A percentile compares a stretch with the other conserved stretches of the same genome.
phyloP scores from a whole-genome alignment of 768 basidiomycete species.

The Termitomyces sp. region DNA sequence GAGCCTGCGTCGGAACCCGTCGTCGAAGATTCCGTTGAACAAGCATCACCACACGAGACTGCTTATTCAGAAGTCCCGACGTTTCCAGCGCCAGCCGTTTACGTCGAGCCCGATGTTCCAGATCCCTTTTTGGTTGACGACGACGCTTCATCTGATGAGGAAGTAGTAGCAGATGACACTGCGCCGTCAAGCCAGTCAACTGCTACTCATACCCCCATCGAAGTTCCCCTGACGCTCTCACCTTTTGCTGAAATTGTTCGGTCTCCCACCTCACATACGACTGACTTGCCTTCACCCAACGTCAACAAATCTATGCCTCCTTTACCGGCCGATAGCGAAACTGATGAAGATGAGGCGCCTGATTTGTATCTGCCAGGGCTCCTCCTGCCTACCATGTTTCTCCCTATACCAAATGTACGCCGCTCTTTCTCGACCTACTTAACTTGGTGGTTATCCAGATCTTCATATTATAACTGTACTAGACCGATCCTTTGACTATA shows the following conservation, averaged over 20 bases:
- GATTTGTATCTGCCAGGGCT: conserved; percentile 68
- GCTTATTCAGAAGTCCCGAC: conserved; percentile 15
- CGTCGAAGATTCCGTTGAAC: conserved; percentile 4
- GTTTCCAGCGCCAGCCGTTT: conserved; percentile 25
- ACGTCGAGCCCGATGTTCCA: conserved; percentile 46
- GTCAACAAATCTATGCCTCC: conserved; percentile 57
- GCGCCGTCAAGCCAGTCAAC: conserved; percentile 17
- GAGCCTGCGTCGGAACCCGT: background rate
- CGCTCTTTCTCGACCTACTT: conserved; percentile 44
- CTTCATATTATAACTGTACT: conserved; percentile 42
- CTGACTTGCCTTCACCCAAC: conserved; percentile 31
- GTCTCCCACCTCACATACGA: conserved; percentile 15
- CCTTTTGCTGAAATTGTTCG: conserved; percentile 21
- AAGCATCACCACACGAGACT: background rate
- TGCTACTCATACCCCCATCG: conserved; percentile 31
- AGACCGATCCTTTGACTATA: conserved; percentile 84
- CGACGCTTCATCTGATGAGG: conserved; percentile 39
- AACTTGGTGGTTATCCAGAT: conserved; percentile 59
- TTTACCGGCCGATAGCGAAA: conserved; percentile 37
- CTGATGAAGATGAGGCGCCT: conserved; percentile 50
- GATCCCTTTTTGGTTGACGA: conserved; percentile 66
- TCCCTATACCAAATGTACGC: conserved; percentile 90
- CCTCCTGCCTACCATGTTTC: conserved; percentile 72
- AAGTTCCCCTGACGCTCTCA: conserved; percentile 40
- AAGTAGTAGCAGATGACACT: conserved; percentile 26